Evolutionary conservation across 768 basidiomycete genomes (phyloP).

Genomic region (Mycena haematopus): DNA sequence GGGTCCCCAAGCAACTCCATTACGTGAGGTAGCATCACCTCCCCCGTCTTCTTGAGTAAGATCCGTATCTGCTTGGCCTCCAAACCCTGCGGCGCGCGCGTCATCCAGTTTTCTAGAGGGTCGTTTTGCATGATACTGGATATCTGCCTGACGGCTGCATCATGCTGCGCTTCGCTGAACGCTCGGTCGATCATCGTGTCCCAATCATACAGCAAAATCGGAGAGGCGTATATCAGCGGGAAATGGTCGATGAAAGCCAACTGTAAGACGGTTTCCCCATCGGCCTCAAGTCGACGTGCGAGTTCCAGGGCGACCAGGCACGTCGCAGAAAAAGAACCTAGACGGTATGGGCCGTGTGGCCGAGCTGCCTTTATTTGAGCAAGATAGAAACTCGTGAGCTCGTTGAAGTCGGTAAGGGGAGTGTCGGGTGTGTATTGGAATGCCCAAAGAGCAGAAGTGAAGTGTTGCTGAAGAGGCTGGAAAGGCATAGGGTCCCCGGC

Average conservation of each 20-base stretch:
- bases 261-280: slow-evolving; percentile 13
- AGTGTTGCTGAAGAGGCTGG: slow-evolving; percentile 8
- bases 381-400: slow-evolving; percentile 29
- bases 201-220: background rate
- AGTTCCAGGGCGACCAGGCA: background rate
- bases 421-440: slow-evolving; percentile 31
- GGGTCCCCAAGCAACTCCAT: background rate
- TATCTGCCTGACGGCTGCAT: background rate
- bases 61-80: background rate
- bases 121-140: background rate
- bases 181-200: background rate
- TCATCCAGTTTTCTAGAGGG: background rate
- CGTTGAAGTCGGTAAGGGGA: slow-evolving; percentile 23
- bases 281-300: background rate
- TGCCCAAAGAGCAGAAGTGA: slow-evolving; percentile 19
- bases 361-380: slow-evolving; percentile 28
- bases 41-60: background rate
- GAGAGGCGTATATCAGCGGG: slow-evolving; percentile 7
- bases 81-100: background rate
- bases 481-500: slow-evolving; percentile 18
- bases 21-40: background rate
- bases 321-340: slow-evolving; percentile 18
- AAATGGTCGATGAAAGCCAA: slow-evolving; percentile 11
- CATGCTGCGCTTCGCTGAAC: background rate
- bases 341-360: slow-evolving; percentile 32